Base-by-base conservation (phyloP, 441 rosid genomes). In the Geranium incanum region DNA sequence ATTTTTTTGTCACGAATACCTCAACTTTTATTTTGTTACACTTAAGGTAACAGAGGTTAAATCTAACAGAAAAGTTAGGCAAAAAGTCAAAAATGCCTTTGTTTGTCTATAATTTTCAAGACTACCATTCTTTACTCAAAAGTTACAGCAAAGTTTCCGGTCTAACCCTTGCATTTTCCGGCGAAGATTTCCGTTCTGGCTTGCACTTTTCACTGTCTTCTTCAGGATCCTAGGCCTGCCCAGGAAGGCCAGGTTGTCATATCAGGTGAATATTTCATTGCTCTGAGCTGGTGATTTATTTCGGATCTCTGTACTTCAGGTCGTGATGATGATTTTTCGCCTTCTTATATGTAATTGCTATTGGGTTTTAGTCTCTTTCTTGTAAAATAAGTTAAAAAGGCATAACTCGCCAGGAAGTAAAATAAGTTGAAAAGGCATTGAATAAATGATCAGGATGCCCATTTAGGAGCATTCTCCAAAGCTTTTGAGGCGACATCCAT, bases 191-290 rank as follows among this genome's bases (percentile, higher is more conserved):
- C 33, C 3, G 33, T 28, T 28, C 33, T 28, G 33, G 33, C 33
- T 28, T 81, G 88, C 84, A 18, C 63, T 92, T 76, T 94, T 92
- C 88, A 85, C 97, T 74, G 76, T 92, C 9, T 80, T 88, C 78
- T 87, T 84, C 72, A 93, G 97, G 86, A 88, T 94, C 88, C 85
- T 72, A 78, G 92, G 95, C 57, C 87, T 86, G 69, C 85, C 89
- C 60, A 55, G 68, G 67, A 85, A 84, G 71, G 89, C 88, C 43
- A 94, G 97, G 6, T 80, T 94, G 75, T 94, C 97, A 43, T 92
- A 87, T 78, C 92, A 86, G 98, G 98, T 94, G 66, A 60, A 60
- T 9, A 21, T 60, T 60, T 60, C 15, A 21, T 60, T 60, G 9
- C 64, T 18, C 59, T 52, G 18, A 52, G 59, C 59, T 52, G 59